Percentiles rank a stretch among this genome's conserved stretches.
phyloP scores from a whole-genome alignment of 108 stramenopile genomes.

The Fistulifera solaris region DNA sequence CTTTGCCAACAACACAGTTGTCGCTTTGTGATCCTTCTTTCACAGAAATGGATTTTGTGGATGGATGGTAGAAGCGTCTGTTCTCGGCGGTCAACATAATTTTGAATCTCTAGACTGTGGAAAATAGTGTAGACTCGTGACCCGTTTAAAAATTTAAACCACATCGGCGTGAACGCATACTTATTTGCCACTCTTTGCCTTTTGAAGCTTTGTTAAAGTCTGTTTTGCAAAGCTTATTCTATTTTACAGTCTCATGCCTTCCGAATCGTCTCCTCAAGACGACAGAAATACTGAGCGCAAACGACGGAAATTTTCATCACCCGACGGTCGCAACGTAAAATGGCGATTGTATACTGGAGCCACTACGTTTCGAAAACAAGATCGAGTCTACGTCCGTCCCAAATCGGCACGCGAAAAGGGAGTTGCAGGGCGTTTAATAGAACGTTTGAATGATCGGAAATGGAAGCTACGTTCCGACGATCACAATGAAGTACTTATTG shows the following conservation, averaged over 20 bases:
- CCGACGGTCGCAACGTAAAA: background rate
- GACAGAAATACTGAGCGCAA: too few relatives aligned
- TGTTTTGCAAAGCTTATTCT: background rate
- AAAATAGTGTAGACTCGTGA: too few relatives aligned
- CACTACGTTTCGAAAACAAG: background rate
- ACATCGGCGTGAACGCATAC: too few relatives aligned
- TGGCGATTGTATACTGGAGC: constrained; percentile 4
- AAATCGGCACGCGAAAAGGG: constrained; percentile 40
- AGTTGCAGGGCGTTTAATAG: constrained; percentile 7
- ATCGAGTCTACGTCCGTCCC: constrained; percentile 31
- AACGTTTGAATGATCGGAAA: constrained; percentile 14
- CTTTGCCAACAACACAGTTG: too few relatives aligned
- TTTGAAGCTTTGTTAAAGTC: background rate
- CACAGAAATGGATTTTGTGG: too few relatives aligned
- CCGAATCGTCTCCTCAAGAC: too few relatives aligned
- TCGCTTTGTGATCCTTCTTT: too few relatives aligned
- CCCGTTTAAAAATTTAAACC: too few relatives aligned
- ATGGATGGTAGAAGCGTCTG: too few relatives aligned
- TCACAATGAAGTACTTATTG: background rate
- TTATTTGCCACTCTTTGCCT: background rate
- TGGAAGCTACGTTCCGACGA: too few relatives aligned
- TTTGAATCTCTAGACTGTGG: too few relatives aligned
- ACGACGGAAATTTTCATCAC: background rate
- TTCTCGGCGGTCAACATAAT: too few relatives aligned
- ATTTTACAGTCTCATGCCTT: background rate